These are phyloP conservation scores for Coffea eugenioides DNA, from an alignment of 257 asterid species.

Conservation along the genomic window DNA sequence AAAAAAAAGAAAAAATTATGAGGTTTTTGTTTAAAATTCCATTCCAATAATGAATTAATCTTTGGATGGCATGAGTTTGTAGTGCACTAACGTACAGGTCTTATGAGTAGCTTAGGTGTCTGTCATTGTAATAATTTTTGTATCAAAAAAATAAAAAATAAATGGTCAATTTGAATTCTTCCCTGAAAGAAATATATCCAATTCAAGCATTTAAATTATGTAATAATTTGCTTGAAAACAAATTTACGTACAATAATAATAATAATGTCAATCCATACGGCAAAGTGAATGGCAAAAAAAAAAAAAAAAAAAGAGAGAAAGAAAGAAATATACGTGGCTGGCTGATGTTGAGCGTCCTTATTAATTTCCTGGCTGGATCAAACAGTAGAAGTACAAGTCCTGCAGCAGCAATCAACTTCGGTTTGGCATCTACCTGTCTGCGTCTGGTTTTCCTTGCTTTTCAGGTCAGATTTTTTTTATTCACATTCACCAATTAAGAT, in stretches of 20 bases:
- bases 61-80: too few relatives aligned
- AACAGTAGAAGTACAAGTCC: neutral
- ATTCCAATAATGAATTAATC: too few relatives aligned
- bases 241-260: too few relatives aligned
- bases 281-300: neutral
- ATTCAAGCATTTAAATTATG: neutral
- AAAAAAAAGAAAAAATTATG: too few relatives aligned
- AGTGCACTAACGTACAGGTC: too few relatives aligned
- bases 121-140: too few relatives aligned
- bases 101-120: too few relatives aligned
- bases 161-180: neutral
- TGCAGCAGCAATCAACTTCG: neutral
- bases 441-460: neutral
- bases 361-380: neutral
- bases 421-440: neutral
- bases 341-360: neutral
- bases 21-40: too few relatives aligned
- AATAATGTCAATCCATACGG: neutral
- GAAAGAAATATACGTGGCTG: neutral
- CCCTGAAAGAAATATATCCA: too few relatives aligned
- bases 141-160: too few relatives aligned
- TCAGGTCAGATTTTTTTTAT: neutral
- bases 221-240: neutral
- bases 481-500: neutral
- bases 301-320: neutral